A percentile compares a stretch with the other conserved stretches of the same genome.
Evolutionary conservation across 257 asterid genomes (phyloP).

Genomic region (Marsdenia floribunda): DNA sequence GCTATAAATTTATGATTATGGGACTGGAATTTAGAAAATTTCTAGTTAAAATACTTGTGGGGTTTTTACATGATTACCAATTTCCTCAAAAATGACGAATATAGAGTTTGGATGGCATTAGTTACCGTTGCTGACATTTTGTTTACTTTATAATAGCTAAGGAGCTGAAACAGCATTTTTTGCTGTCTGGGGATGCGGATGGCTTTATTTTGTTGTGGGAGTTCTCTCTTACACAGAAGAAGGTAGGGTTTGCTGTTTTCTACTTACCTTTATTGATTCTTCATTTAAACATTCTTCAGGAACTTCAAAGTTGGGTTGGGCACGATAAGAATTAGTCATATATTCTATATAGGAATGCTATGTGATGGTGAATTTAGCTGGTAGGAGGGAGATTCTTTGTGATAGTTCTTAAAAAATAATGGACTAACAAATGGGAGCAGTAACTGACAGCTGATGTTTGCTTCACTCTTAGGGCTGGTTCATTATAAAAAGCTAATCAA

Average conservation of each 20-base stretch:
- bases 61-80: neutral
- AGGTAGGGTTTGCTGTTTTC: conserved; percentile 37
- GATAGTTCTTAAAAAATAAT: neutral
- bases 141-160: conserved; percentile 37
- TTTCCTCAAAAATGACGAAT: neutral
- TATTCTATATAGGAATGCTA: neutral
- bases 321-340: neutral
- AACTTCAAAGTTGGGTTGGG: neutral
- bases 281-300: neutral
- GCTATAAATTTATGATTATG: no score
- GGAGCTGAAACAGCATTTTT: conserved; percentile 50
- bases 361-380: neutral
- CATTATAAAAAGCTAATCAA: neutral
- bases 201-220: conserved; percentile 86
- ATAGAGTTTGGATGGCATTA: neutral
- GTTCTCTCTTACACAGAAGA: conserved; percentile 47
- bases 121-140: neutral
- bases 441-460: neutral
- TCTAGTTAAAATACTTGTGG: neutral
- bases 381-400: neutral
- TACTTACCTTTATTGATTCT: neutral
- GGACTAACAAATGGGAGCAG: neutral
- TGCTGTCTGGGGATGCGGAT: conserved; percentile 92
- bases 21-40: neutral
- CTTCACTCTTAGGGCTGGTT: neutral